Conservation (phyloP, 2,329 filamentous ascomycete species). For the Calcarisporium arbuscula region DNA sequence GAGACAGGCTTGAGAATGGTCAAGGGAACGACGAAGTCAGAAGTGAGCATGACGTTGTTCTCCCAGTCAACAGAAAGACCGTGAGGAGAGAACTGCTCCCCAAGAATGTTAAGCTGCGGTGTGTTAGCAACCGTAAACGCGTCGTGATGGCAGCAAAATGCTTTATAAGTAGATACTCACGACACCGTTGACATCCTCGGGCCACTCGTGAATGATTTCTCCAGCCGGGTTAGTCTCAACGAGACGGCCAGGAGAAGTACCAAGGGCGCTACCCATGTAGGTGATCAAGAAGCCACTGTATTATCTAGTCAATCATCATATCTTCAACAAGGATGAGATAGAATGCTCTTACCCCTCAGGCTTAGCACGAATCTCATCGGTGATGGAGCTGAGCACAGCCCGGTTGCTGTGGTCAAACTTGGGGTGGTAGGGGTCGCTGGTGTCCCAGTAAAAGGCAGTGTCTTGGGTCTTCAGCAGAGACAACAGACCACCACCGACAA, state of each 20-base stretch:
- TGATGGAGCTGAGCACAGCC: conserved; percentile 51
- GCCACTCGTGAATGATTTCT: conserved; percentile 58
- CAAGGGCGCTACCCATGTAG: conserved; percentile 54
- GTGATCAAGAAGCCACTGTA: conserved; percentile 51
- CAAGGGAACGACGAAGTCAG: conserved; percentile 57
- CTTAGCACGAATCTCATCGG: conserved; percentile 57
- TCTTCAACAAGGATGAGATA: not conserved
- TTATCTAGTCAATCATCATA: not conserved
- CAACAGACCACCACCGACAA: conserved; percentile 51
- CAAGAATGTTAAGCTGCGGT: conserved; percentile 44
- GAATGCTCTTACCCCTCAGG: conserved; percentile 40
- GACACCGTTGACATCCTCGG: conserved; percentile 46
- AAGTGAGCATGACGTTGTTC: conserved; percentile 52
- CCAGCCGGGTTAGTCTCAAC: conserved; percentile 53
- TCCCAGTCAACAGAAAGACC: conserved; percentile 53
- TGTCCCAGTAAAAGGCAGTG: conserved; percentile 57
- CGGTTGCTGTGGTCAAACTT: conserved; percentile 55
- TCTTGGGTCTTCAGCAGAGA: conserved; percentile 56
- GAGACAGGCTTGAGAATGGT: conserved; percentile 50
- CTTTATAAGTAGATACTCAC: conserved; percentile 6
- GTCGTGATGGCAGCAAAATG: not conserved
- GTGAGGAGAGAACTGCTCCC: conserved; percentile 55
- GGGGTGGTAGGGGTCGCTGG: conserved; percentile 50
- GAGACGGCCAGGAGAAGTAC: conserved; percentile 52
- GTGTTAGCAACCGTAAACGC: no score